Evolutionary conservation across 495 filamentous ascomycete genomes (phyloP), one percentile per base, ranked within the genome.

Genomic region (Talaromyces ruber): DNA sequence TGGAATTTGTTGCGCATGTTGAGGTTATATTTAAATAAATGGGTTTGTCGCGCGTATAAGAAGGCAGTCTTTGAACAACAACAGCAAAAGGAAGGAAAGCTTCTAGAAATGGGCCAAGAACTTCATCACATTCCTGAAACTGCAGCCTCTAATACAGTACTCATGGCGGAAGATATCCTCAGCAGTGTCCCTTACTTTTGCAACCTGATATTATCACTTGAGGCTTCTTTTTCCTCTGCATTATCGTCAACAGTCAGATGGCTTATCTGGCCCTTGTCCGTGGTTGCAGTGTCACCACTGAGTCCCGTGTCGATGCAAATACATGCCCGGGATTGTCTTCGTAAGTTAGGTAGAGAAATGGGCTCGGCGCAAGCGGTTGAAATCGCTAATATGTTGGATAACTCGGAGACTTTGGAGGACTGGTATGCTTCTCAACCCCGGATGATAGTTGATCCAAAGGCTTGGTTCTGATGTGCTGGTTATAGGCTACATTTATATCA

Each of bases 1-100:
- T 57, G 54, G 54, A 57, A 57, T 37, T 8, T 57, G 12, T 22
- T 57, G 54, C 54, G 30, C 28, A 57, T 37, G 54, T n/a, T 57
- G 26, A 30, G 28, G 54, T 37, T 57, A n/a, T 57, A n/a, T 12
- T 18, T 57, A 6, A 57, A 57, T 32, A 57, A 57, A 21, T 57
- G 54, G 54, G 11, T 37, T 22, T n/a, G 18, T 32, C 54, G 26
- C 34, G 54, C 30, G 12, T 16, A 16, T 6, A 57, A 32, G 21
- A 57, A 37, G 54, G 18, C 2, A 24, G 28, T 24, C 3, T 18
- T 57, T 21, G 26, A 57, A 12, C 28, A n/a, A 21, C 9, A 21
- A 57, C 28, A 16, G 18, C 28, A 34, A 11, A 34, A 12, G 3
- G 30, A 34, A 34, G 11, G 30, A 39, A 4, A 39, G 4, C 14